These are phyloP conservation scores for Cucumis hystrix DNA, from an alignment of 306 rosid species.

Conservation along the genomic window DNA sequence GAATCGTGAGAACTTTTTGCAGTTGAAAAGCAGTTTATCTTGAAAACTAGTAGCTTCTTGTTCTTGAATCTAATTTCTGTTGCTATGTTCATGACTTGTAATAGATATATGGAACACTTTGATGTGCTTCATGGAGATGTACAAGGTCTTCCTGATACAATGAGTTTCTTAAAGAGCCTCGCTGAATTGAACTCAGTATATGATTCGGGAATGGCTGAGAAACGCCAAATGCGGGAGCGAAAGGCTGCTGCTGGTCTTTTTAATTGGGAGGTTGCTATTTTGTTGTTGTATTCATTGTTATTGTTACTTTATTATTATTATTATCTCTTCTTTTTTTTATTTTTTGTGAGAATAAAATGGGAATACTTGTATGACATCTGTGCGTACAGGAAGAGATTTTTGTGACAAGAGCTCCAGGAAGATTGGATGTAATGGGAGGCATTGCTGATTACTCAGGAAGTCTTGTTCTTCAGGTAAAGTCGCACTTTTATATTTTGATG, in stretches of 20 bases:
- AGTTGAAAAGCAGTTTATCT: neutral
- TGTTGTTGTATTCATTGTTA: neutral
- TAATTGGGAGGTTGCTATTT: slow-evolving; percentile 63
- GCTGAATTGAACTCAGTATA: slow-evolving; percentile 35
- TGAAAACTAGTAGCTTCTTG: neutral
- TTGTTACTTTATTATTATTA: no score
- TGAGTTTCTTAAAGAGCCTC: slow-evolving; percentile 57
- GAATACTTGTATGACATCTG: neutral
- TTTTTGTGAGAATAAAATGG: neutral
- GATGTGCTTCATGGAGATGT: slow-evolving; percentile 89
- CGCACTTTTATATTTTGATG: neutral
- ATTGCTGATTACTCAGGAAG: slow-evolving; percentile 99
- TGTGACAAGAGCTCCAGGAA: slow-evolving; percentile 96
- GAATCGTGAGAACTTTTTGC: slow-evolving; percentile 41
- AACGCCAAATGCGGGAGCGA: slow-evolving; percentile 48
- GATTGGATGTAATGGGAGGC: slow-evolving; percentile 98
- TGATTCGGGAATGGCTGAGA: slow-evolving; percentile 31
- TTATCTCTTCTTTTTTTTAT: neutral
- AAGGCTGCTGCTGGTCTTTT: slow-evolving; percentile 98
- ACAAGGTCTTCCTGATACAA: slow-evolving; percentile 75
- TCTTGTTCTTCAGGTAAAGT: slow-evolving; percentile 82
- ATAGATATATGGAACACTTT: slow-evolving; percentile 55
- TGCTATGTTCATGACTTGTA: neutral
- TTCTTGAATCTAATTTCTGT: neutral
- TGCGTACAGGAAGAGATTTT: slow-evolving; percentile 60